Evolutionary conservation across 441 rosid species (phyloP), one percentile per base, ranked within the genome.

Genomic region (Erodium moschatum): DNA sequence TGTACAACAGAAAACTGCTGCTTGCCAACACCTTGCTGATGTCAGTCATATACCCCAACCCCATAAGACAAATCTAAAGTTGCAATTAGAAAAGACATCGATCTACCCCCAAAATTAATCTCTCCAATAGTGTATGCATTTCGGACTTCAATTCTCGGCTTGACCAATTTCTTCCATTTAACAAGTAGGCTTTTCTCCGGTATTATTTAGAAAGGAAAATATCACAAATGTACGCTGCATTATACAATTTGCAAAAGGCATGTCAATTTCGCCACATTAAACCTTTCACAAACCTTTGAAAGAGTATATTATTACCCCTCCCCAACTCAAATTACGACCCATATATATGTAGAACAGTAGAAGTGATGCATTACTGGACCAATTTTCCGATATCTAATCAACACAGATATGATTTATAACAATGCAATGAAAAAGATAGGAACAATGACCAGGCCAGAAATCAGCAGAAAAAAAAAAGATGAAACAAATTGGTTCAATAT

Each of bases 321-420:
- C 61, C 61, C 27, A n/a, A 54, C 61, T 54, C 24, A 54, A 54
- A 54, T 54, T 54, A 54, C 18, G 8, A 6, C 61, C 61, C 21
- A 46, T 46, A 24, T 24, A 24, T 24, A 24, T 24, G 27, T 24
- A 24, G n/a, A n/a, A n/a, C n/a, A n/a, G n/a, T n/a, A n/a, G 27
- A 24, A 24, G 27, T 24, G 1, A 24, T 24, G 1, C 27, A 24
- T 24, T 24, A 24, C 27, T 2, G 2, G 27, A 24, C 27, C 27
- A 24, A 24, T 24, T 24, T 24, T 24, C 2, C 27, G 1, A 24
- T 24, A 24, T 24, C n/a, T n/a, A n/a, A n/a, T n/a, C n/a, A n/a
- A n/a, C n/a, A n/a, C n/a, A n/a, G n/a, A n/a, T n/a, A n/a, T n/a
- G n/a, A n/a, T n/a, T 24, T 24, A 24, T 24, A 24, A 24, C 1